These are phyloP conservation scores for Fraxinus greggii DNA, from an alignment of 305 asterid genomes.

Conservation along the genomic window DNA sequence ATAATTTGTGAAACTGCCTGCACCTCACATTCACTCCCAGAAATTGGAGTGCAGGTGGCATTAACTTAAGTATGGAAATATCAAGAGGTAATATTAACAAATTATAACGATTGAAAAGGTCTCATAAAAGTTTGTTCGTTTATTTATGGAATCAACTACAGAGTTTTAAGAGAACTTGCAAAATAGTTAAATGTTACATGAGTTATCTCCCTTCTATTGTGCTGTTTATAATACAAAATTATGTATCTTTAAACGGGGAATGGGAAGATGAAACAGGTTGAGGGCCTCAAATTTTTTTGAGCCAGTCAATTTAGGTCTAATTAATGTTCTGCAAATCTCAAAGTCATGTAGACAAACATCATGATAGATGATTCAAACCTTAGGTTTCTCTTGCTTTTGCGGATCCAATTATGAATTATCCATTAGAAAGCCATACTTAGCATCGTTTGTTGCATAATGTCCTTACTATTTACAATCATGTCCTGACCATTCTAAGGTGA, in stretches of 20 bases:
- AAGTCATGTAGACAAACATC: neutral
- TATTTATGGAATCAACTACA: neutral
- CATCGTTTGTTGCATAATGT: neutral
- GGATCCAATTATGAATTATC: neutral
- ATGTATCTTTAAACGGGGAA: neutral
- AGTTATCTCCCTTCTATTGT: neutral
- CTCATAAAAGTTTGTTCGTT: neutral
- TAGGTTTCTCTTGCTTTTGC: neutral
- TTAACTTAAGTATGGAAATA: neutral
- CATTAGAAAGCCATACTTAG: neutral
- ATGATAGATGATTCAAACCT: neutral
- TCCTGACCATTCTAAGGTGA: neutral
- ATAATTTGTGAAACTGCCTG: neutral
- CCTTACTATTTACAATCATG: neutral
- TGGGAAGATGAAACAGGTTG: neutral
- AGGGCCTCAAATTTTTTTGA: neutral
- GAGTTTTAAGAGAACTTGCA: neutral
- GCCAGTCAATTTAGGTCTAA: neutral
- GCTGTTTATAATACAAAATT: neutral
- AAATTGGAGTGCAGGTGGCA: neutral
- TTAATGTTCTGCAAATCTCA: neutral
- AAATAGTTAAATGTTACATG: neutral
- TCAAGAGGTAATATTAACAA: neutral
- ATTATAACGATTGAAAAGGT: neutral
- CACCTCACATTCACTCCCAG: neutral